Evolutionary conservation across 202 grass and related monocot species (phyloP), one percentile per base, ranked within the genome.

Genomic region (Panicum hallii): DNA sequence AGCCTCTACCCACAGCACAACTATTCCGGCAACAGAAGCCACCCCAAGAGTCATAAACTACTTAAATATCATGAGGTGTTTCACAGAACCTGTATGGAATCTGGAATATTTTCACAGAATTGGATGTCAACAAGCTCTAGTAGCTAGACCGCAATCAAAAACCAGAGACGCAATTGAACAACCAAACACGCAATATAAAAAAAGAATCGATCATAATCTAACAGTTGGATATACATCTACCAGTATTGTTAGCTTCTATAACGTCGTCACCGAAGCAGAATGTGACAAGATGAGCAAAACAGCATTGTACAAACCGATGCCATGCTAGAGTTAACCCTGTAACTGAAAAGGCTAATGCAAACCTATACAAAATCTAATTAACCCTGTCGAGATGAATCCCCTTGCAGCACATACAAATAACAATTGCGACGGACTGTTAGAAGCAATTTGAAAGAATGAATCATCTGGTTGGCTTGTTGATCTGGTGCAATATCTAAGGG

Each of bases 371-470:
- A 75, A 72, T 49, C 72, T 56, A 74, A 80, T 42, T 42, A 56
- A 68, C n/a, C 11, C 34, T 78, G 52, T 53, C 74, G 15, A 47
- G 40, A 67, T 41, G n/a, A 68, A 67, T 54, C 57, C 72, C 57
- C 71, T 67, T 43, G 74, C 34, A 17, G 53, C 80, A 87, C 84
- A 38, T 87, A 87, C 50, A 84, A 65, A 74, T 79, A 68, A 60
- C 15, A 3, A 26, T 83, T 72, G 74, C 45, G 56, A 88, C 12
- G 38, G 34, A 53, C 52, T 54, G 43, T 86, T 73, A 66, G 74
- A 79, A 90, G 89, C 75, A 80, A 68, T 47, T 55, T 36, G 38
- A 63, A 52, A 42, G 53, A 90, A 72, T 72, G 82, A 71, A 84
- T 75, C 56, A 36, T 88, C 47, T 52, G 47, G 36, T 66, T 57